A percentile compares a stretch with the other conserved stretches of the same genome.
Conservation (phyloP, 768 basidiomycete genomes). For the Psilocybe tampanensis region DNA sequence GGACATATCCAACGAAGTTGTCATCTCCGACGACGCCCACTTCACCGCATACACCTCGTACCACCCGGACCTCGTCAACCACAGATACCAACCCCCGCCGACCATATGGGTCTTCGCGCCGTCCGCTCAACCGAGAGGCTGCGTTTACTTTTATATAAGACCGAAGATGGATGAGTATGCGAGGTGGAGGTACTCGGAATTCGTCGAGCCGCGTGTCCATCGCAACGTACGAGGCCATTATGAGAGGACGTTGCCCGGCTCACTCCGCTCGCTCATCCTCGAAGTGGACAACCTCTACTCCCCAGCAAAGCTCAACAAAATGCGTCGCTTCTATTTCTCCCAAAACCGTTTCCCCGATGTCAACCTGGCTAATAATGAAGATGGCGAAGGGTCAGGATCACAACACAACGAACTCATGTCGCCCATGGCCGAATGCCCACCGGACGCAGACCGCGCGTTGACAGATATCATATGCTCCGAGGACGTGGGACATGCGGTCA, state of each 20-base stretch:
- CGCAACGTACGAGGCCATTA: too few relatives aligned
- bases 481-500: constrained; percentile 18
- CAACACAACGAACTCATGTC: constrained; percentile 5
- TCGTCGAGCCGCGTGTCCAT: constrained; percentile 19
- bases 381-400: background rate
- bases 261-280: constrained; percentile 44
- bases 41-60: constrained; percentile 20
- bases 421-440: constrained; percentile 18
- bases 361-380: background rate
- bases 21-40: constrained; percentile 46
- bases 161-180: constrained; percentile 7
- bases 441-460: constrained; percentile 18
- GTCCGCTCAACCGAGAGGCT: constrained; percentile 20
- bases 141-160: constrained; percentile 25
- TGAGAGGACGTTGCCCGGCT: constrained; percentile 47
- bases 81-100: constrained; percentile 21
- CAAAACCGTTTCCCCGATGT: constrained; percentile 15
- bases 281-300: constrained; percentile 29
- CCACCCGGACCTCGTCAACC: constrained; percentile 20
- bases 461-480: constrained; percentile 17
- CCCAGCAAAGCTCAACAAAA: constrained; percentile 35
- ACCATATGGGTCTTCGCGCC: constrained; percentile 28
- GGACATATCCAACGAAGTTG: constrained; percentile 26
- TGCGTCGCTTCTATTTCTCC: constrained; percentile 43
- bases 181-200: constrained; percentile 7